Base-by-base conservation (phyloP, 2,329 filamentous ascomycete species). In the Didymella keratinophila region DNA sequence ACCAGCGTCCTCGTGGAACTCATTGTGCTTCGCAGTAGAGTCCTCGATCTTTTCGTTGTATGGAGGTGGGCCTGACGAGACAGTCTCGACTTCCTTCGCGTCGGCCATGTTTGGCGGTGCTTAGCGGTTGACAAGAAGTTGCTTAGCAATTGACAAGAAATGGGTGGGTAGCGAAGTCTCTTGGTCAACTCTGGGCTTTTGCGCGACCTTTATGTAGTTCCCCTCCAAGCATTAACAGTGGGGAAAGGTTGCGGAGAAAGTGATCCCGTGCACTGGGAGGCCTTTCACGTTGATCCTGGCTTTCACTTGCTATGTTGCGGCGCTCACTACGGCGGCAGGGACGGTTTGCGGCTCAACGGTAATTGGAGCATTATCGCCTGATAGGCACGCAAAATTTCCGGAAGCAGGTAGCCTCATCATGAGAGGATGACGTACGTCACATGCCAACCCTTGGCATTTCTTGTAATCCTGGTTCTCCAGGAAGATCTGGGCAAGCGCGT, bases 1-100 rank as follows among this genome's bases (percentile, higher is more conserved):
- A 42, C 50, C 74, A 20, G 45, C 54, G 14, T 58, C 45, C 7
- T 50, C 56, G 14, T 46, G 50, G n/a, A 54, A 50, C 41, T 58
- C 56, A 58, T 58, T 20, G 27, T 58, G 56, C 50, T 58, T 54
- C 28, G 56, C 14, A n/a, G 50, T 46, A 2, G 56, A 50, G 18
- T 54, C 56, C 12, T 54, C 56, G 20, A 58, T 46, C 41, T 58
- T 58, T 45, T 58, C 56, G 50, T 58, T 58, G 34, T 54, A 39
- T 7, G 39, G 20, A 2, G 46, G 50, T 50, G 46, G 32, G 10
- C 25, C n/a, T 18, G 50, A 2, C 28, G 28, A 42, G 41, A 50
- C 27, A 20, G 45, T 20, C 34, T 54, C 50, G 27, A 42, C 20
- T 45, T 58, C 56, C 56, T 58, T 58, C 41, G 56, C 45, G 46